These are phyloP conservation scores for Dujonia santamariae DNA, from an alignment of 1,139 yeast genomes.

Conservation along the genomic window DNA sequence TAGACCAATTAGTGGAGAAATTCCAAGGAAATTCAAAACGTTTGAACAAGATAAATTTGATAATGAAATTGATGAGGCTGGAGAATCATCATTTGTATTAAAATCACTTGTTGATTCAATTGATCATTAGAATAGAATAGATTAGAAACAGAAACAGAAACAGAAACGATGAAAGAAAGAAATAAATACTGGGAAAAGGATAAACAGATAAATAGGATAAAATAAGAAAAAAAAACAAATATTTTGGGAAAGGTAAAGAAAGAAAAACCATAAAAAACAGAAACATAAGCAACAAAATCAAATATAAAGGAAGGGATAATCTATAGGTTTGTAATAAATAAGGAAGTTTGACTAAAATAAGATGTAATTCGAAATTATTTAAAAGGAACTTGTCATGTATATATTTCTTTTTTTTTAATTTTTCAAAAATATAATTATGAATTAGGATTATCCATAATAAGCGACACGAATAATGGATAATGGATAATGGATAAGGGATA, in stretches of 20 bases:
- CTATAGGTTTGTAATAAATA: too few species aligned
- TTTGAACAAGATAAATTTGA: constrained; percentile 1
- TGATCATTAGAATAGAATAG: constrained; percentile 26
- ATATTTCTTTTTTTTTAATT: too few species aligned
- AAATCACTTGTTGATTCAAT: constrained; percentile 45
- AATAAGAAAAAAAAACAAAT: background rate
- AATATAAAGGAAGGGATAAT: background rate
- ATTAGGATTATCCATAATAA: too few species aligned
- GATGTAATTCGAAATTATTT: too few species aligned
- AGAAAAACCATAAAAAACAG: background rate
- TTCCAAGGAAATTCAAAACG: constrained; percentile 7
- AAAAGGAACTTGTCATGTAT: too few species aligned
- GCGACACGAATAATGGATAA: too few species aligned
- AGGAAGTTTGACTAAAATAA: too few species aligned
- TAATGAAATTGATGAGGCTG: background rate
- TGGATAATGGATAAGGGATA: too few species aligned
- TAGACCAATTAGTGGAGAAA: constrained; percentile 1
- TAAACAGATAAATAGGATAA: background rate
- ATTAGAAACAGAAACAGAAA: too few species aligned
- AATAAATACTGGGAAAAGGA: background rate
- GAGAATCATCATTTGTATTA: constrained; percentile 26
- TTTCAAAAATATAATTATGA: too few species aligned
- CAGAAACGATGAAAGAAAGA: background rate
- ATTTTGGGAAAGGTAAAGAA: background rate
- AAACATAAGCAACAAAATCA: background rate